Evolutionary conservation across 2,329 filamentous ascomycete genomes (phyloP).

Genomic region (Penicillium sp.): DNA sequence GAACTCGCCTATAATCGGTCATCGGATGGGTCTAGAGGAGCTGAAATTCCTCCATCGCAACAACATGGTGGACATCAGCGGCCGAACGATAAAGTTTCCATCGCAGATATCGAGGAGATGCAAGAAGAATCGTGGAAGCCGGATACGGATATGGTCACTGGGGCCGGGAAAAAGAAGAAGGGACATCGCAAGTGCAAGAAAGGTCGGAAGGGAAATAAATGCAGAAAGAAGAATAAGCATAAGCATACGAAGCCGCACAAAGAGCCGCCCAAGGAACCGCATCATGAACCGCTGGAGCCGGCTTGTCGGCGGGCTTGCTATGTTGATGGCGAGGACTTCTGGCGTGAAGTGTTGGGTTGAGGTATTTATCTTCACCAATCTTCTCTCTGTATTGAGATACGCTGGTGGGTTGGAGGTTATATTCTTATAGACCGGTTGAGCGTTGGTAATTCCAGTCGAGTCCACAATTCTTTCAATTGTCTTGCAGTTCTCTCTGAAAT

Average conservation of each 20-base stretch:
- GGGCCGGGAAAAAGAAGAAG: constrained; percentile 9
- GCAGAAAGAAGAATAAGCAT: constrained; percentile 9
- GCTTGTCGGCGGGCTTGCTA: constrained; percentile 19
- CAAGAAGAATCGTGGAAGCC: constrained; percentile 2
- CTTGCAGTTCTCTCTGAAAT: background rate
- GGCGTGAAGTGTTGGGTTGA: constrained; percentile 11
- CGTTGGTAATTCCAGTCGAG: background rate
- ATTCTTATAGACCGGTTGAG: background rate
- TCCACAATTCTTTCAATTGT: background rate
- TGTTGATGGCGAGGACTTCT: constrained; percentile 17
- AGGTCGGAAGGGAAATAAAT: constrained; percentile 17
- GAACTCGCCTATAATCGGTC: constrained; percentile 46
- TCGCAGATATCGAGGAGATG: background rate
- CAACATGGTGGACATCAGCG: constrained; percentile 21
- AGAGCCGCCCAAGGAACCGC: background rate
- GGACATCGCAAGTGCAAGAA: constrained; percentile 17
- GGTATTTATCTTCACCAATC: background rate
- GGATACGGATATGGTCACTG: constrained; percentile 13
- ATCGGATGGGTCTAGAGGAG: constrained; percentile 10
- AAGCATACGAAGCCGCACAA: constrained; percentile 7
- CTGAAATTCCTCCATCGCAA: constrained; percentile 9
- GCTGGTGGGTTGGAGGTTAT: background rate
- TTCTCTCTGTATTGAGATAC: background rate
- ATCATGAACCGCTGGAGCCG: background rate
- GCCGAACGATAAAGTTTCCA: constrained; percentile 2